Base-by-base conservation (phyloP, 306 rosid species). In the Trifolium subterraneum region DNA sequence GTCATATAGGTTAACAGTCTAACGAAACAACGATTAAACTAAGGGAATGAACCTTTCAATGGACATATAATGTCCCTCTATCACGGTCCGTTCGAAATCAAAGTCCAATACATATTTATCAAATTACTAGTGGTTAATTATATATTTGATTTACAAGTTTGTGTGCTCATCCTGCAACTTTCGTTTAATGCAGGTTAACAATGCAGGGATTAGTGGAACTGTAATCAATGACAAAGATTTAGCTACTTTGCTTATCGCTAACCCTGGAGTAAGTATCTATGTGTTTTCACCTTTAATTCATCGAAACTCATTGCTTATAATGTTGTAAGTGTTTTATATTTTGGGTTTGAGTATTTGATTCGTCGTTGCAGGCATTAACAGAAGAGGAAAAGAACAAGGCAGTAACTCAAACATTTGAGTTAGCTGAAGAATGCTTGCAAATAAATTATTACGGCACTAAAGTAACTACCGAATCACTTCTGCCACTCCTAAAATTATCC, bases 161-260 rank as follows among this genome's bases (percentile, higher is more conserved):
- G 10, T 36, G 39, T 36, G 39, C 39, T 48, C 22, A n/a, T n/a
- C 55, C n/a, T 48, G 10, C 55, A 2, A 48, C 8, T 52, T 52
- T 41, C n/a, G 42, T 55, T 13, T 3, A 41, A 14, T 50, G 62
- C 75, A 83, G 87, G 84, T 84, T 59, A 78, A 87, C 80, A 84
- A 84, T 78, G 88, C 90, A 72, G 88, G 90, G 36, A 13, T 81
- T 42, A 3, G 10, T 64, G 90, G 90, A 63, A 11, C 0, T 16
- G 69, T 70, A 16, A 1, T 70, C 10, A 38, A 52, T 13, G 81
- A 75, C 63, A 33, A 13, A 14, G 54, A 73, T 47, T 56, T 76
- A 5, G 1, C 6, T 55, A 2, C 59, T 36, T 35, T 14, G 74
- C 41, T 61, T 33, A 64, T 75, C 29, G 0, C 6, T 5, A 44